Evolutionary conservation across 768 basidiomycete species (phyloP).

Genomic region (Suillus tomentosus): DNA sequence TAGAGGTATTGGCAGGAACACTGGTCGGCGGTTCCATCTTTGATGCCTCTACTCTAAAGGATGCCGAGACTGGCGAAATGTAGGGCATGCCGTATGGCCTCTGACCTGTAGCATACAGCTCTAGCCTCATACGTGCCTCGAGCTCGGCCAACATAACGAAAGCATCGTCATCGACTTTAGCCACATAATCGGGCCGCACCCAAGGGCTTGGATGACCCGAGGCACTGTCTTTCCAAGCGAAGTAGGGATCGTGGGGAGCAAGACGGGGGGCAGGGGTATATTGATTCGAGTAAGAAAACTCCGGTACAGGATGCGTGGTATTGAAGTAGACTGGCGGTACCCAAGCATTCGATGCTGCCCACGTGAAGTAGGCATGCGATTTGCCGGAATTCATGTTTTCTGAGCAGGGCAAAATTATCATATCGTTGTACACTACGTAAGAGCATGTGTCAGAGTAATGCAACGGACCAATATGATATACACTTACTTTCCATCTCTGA

Average conservation of each 20-base stretch:
- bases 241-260: constrained; percentile 71
- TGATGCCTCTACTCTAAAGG: constrained; percentile 7
- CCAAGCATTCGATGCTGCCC: constrained; percentile 90
- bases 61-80: constrained; percentile 10
- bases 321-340: constrained; percentile 76
- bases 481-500: constrained; percentile 89
- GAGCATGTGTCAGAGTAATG: constrained; percentile 14
- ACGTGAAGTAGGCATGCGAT: constrained; percentile 87
- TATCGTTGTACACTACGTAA: constrained; percentile 77
- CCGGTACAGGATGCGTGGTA: constrained; percentile 42
- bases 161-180: constrained; percentile 94
- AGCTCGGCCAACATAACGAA: constrained; percentile 95
- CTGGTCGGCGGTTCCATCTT: constrained; percentile 1
- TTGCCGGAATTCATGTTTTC: constrained; percentile 99
- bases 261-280: constrained; percentile 57
- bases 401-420: constrained; percentile 75
- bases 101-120: constrained; percentile 54
- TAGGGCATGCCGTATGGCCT: constrained; percentile 24
- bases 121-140: constrained; percentile 82
- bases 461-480: constrained; percentile 7
- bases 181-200: constrained; percentile 88
- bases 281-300: constrained; percentile 67
- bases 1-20: constrained; percentile 7
- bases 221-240: constrained; percentile 53
- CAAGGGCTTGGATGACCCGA: constrained; percentile 54